Evolutionary conservation across 805 yeast species (phyloP).

Genomic region (Candida succiphila): DNA sequence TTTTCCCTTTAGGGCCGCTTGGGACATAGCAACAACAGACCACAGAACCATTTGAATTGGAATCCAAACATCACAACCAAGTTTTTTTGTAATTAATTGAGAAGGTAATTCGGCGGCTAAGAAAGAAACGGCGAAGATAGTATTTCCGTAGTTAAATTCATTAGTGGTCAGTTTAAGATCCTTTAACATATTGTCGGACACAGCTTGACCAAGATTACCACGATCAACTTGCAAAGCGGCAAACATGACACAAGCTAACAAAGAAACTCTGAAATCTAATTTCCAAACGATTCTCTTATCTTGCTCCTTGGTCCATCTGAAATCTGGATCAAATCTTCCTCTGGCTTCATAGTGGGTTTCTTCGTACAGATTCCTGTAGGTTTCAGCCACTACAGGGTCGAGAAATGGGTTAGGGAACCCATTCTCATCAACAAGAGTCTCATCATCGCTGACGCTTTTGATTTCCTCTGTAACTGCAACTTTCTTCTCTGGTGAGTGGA

Average conservation of each 20-base stretch:
- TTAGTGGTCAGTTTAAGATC: slow-evolving; percentile 40
- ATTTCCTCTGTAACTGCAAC: too few relatives aligned
- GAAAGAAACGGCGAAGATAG: slow-evolving; percentile 37
- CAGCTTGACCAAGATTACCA: slow-evolving; percentile 37
- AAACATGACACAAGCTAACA: slow-evolving; percentile 48
- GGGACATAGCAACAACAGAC: slow-evolving; percentile 41
- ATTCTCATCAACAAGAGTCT: slow-evolving; percentile 2
- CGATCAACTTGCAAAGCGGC: slow-evolving; percentile 44
- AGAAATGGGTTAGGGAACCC: slow-evolving; percentile 21
- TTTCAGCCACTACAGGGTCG: slow-evolving; percentile 34
- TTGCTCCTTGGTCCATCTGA: slow-evolving; percentile 40
- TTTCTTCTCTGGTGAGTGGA: too few relatives aligned
- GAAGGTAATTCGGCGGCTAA: slow-evolving; percentile 48
- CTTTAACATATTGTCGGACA: slow-evolving; percentile 38
- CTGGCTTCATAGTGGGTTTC: slow-evolving; percentile 38
- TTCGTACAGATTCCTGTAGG: slow-evolving; percentile 33
- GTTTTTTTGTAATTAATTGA: slow-evolving; percentile 42
- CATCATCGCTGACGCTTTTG: too few relatives aligned
- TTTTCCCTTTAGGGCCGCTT: slow-evolving; percentile 31
- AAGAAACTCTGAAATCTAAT: slow-evolving; percentile 40
- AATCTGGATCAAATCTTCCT: slow-evolving; percentile 40
- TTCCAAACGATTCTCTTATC: slow-evolving; percentile 35
- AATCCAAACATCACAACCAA: slow-evolving; percentile 52
- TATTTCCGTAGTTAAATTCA: slow-evolving; percentile 46
- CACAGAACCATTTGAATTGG: slow-evolving; percentile 42